Evolutionary conservation across 768 basidiomycete species (phyloP).

Genomic region (Rhizopogon vesiculosus): DNA sequence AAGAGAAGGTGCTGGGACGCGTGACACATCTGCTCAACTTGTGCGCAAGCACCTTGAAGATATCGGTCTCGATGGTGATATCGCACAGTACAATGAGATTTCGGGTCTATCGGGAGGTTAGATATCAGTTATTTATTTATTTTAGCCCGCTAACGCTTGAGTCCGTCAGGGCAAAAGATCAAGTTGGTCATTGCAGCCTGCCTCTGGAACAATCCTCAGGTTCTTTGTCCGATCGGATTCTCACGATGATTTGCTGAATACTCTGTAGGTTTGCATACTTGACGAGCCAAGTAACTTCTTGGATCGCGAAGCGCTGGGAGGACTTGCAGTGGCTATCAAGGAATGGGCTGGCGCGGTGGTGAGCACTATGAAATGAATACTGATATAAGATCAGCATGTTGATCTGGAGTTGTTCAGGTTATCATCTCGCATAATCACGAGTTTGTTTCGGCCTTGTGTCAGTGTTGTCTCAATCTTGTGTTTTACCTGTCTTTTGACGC

Average conservation of each 20-base stretch:
- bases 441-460: slow-evolving; percentile 79
- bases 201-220: slow-evolving; percentile 94
- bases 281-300: slow-evolving; percentile 97
- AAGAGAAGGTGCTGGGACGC: slow-evolving; percentile 87
- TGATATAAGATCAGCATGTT: slow-evolving; percentile 12
- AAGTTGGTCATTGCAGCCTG: slow-evolving; percentile 94
- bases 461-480: slow-evolving; percentile 25
- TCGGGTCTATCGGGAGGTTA: slow-evolving; percentile 87
- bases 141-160: not conserved
- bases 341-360: slow-evolving; percentile 94
- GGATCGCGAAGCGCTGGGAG: slow-evolving; percentile 93
- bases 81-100: slow-evolving; percentile 98
- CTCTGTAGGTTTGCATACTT: slow-evolving; percentile 58
- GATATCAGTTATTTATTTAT: slow-evolving; percentile 10
- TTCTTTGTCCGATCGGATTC: slow-evolving; percentile 25
- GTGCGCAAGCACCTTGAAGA: slow-evolving; percentile 93
- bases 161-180: slow-evolving; percentile 79
- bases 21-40: slow-evolving; percentile 76
- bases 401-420: slow-evolving; percentile 41
- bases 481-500: slow-evolving; percentile 10
- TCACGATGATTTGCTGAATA: slow-evolving; percentile 4
- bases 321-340: slow-evolving; percentile 89
- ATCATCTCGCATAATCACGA: slow-evolving; percentile 97
- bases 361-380: slow-evolving; percentile 22
- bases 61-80: slow-evolving; percentile 94